Conservation (phyloP, 805 yeast genomes). For the Myxozyma melibiosi region DNA sequence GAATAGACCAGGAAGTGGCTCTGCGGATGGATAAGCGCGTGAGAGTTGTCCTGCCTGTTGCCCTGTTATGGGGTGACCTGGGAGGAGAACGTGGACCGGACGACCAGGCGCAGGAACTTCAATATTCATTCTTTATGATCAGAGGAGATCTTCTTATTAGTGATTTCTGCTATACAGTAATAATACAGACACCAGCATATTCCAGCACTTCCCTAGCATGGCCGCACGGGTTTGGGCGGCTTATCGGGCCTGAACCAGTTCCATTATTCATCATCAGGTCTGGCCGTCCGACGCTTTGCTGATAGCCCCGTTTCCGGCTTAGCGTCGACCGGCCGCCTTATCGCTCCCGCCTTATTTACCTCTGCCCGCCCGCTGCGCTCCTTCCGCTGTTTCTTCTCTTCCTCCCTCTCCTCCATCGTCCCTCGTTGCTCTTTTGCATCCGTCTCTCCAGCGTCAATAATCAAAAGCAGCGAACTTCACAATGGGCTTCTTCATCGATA, state of each 20-base stretch:
- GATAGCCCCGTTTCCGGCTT: conserved; percentile 5
- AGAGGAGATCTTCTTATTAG: too few relatives aligned
- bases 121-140: too few relatives aligned
- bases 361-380: conserved; percentile 2
- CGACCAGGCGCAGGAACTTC: too few relatives aligned
- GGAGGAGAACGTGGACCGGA: too few relatives aligned
- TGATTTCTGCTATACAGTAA: too few relatives aligned
- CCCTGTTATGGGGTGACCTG: too few relatives aligned
- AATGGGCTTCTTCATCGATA: conserved; percentile 34
- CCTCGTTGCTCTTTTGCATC: not conserved
- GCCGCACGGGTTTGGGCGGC: conserved; percentile 12
- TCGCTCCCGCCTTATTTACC: conserved; percentile 13
- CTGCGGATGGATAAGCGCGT: too few relatives aligned
- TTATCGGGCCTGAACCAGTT: conserved; percentile 4
- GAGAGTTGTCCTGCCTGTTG: too few relatives aligned
- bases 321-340: conserved; percentile 12
- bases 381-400: not conserved
- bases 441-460: not conserved
- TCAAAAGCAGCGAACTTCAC: conserved; percentile 6
- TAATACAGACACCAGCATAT: too few relatives aligned
- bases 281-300: conserved; percentile 3
- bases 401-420: not conserved
- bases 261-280: conserved; percentile 8
- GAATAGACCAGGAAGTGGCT: too few relatives aligned
- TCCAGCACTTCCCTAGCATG: too few relatives aligned